Percentiles rank a stretch among this genome's conserved stretches.
These are phyloP conservation scores for Pseudopithomyces chartarum DNA, from an alignment of 2,329 filamentous ascomycete genomes.

Conservation along the genomic window DNA sequence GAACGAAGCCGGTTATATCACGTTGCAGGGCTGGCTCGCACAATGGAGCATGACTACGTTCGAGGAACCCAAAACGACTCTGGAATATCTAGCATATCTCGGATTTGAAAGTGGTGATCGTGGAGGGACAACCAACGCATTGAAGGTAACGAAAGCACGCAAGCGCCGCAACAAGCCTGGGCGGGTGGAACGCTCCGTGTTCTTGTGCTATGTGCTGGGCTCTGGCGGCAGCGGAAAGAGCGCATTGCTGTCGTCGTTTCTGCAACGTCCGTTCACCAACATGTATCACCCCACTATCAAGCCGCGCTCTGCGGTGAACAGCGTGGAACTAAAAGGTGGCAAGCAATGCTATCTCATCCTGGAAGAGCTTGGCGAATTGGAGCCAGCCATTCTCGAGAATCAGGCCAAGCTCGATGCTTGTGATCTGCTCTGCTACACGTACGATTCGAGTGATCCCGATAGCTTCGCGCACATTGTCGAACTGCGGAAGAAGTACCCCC, in stretches of 20 bases:
- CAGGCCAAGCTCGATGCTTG: conserved; percentile 87
- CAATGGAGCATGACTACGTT: conserved; percentile 99
- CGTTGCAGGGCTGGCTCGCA: conserved; percentile 94
- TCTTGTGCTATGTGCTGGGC: conserved; percentile 90
- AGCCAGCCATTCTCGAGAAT: conserved; percentile 93
- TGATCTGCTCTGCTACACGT: conserved; percentile 92
- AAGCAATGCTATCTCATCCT: conserved; percentile 97
- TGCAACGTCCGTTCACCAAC: conserved; percentile 82
- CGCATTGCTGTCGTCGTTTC: conserved; percentile 85
- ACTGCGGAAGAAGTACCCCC: conserved; percentile 76
- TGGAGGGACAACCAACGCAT: conserved; percentile 77
- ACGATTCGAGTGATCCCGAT: conserved; percentile 95
- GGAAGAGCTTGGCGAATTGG: conserved; percentile 93
- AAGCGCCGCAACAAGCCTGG: conserved; percentile 82
- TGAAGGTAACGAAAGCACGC: conserved; percentile 91
- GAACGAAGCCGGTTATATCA: conserved; percentile 94
- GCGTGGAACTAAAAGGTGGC: conserved; percentile 91
- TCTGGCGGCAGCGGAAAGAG: conserved; percentile 89
- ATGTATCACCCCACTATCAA: conserved; percentile 95
- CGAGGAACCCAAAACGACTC: conserved; percentile 88
- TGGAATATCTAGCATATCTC: conserved; percentile 94
- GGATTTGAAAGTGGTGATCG: conserved; percentile 83
- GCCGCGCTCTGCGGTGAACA: conserved; percentile 90
- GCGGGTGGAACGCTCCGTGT: conserved; percentile 89
- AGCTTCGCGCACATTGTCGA: conserved; percentile 91